phyloP scores from a whole-genome alignment of 2,329 filamentous ascomycete genomes.

The Orbilia quercus region DNA sequence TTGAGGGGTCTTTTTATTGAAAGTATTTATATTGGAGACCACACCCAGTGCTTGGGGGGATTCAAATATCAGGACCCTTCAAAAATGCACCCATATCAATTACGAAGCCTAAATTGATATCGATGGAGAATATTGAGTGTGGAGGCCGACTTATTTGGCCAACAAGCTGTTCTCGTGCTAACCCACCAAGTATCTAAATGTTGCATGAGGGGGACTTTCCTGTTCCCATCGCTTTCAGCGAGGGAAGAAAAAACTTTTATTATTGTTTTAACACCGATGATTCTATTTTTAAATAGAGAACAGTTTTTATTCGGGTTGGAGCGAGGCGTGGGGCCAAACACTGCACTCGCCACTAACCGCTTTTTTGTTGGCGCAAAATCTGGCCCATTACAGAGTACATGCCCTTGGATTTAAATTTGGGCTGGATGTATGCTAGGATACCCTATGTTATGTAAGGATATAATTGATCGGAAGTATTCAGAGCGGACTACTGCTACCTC shows the following conservation, averaged over 20 bases:
- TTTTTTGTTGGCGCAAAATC: conserved; percentile 5
- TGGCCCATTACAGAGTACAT: too few species aligned
- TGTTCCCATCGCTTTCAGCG: conserved; percentile 21
- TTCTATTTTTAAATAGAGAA: conserved; percentile 38
- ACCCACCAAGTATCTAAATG: conserved; percentile 9
- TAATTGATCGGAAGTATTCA: conserved; percentile 51
- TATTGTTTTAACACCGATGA: conserved; percentile 24
- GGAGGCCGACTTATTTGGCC: too few species aligned
- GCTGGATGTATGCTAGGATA: conserved; percentile 13
- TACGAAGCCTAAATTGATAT: too few species aligned
- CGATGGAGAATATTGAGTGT: background rate
- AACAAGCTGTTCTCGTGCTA: conserved; percentile 1
- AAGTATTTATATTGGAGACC: conserved; percentile 2
- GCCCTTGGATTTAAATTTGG: conserved; percentile 6
- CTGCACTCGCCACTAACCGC: conserved; percentile 32
- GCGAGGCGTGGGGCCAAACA: conserved; percentile 11
- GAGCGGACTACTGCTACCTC: conserved; percentile 40
- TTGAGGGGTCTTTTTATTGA: conserved; percentile 2
- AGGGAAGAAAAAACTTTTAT: too few species aligned
- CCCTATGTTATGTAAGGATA: too few species aligned
- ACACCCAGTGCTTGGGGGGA: conserved; percentile 2
- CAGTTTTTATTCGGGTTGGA: conserved; percentile 25
- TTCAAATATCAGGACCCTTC: too few species aligned
- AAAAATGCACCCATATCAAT: too few species aligned
- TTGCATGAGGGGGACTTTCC: conserved; percentile 22